These are phyloP conservation scores for Pelargonium cotyledonis DNA, from an alignment of 441 rosid genomes.

Conservation along the genomic window DNA sequence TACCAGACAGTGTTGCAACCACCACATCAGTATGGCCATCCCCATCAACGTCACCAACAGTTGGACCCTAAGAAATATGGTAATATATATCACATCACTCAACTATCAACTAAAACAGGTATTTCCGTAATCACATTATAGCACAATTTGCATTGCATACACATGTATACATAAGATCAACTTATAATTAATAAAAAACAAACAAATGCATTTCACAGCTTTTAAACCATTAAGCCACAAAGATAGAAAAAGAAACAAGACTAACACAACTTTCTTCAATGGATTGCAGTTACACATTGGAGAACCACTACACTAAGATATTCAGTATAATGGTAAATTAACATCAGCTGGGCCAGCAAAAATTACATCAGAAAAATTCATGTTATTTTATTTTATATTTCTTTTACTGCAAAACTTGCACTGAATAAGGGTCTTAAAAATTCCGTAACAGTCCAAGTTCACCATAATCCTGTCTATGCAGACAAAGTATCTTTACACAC, in stretches of 20 bases:
- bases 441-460: too few species aligned
- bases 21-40: slow-evolving; percentile 96
- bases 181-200: not conserved
- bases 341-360: too few species aligned
- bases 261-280: too few species aligned
- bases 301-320: too few species aligned
- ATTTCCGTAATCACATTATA: not conserved
- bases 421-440: too few species aligned
- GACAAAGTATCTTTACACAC: not conserved
- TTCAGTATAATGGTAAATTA: too few species aligned
- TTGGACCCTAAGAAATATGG: slow-evolving; percentile 61
- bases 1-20: slow-evolving; percentile 89
- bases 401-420: too few species aligned
- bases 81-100: slow-evolving; percentile 21
- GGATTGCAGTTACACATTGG: too few species aligned
- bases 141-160: not conserved
- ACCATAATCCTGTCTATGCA: not conserved
- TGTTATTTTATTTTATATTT: too few species aligned
- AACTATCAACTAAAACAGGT: slow-evolving; percentile 10
- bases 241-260: not conserved
- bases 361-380: too few species aligned
- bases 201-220: not conserved
- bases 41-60: slow-evolving; percentile 94
- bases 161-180: not conserved
- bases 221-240: not conserved